Evolutionary conservation across 257 asterid genomes (phyloP).

Genomic region (Penstemon barbatus): DNA sequence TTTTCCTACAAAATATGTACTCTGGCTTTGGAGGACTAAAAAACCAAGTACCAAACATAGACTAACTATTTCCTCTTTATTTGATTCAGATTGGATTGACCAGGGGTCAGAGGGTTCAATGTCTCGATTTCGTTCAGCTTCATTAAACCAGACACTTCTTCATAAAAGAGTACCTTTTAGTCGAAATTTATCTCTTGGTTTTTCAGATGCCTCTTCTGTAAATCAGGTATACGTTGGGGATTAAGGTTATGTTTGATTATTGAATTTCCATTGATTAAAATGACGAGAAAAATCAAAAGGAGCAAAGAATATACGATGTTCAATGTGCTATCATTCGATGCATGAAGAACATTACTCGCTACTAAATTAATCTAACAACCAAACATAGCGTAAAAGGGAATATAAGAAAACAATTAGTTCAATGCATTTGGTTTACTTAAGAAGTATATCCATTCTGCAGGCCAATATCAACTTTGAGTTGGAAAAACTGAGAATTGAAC

Average conservation of each 20-base stretch:
- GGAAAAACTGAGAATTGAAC: conserved; percentile 78
- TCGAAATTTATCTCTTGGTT: conserved; percentile 32
- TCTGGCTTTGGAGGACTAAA: too few relatives aligned
- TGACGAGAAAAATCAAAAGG: too few relatives aligned
- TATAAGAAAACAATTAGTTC: too few relatives aligned
- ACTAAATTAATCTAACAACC: too few relatives aligned
- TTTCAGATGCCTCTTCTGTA: conserved; percentile 28
- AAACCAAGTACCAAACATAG: too few relatives aligned
- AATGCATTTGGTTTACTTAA: too few relatives aligned
- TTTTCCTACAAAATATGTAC: not conserved
- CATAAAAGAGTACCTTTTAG: conserved; percentile 46
- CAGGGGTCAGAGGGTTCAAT: conserved; percentile 42
- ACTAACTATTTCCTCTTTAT: not conserved
- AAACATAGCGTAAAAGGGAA: too few relatives aligned
- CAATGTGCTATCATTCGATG: too few relatives aligned
- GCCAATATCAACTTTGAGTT: conserved; percentile 60
- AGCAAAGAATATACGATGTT: too few relatives aligned
- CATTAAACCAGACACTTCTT: conserved; percentile 61
- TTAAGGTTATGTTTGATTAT: too few relatives aligned
- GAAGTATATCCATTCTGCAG: conserved; percentile 36
- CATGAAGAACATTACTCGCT: too few relatives aligned
- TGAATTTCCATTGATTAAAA: too few relatives aligned
- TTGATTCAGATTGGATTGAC: conserved; percentile 59
- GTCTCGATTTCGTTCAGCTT: conserved; percentile 46
- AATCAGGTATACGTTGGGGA: conserved; percentile 49